These are phyloP conservation scores for Pythium phragmitis DNA, from an alignment of 352 stramenopile genomes.

Conservation along the genomic window DNA sequence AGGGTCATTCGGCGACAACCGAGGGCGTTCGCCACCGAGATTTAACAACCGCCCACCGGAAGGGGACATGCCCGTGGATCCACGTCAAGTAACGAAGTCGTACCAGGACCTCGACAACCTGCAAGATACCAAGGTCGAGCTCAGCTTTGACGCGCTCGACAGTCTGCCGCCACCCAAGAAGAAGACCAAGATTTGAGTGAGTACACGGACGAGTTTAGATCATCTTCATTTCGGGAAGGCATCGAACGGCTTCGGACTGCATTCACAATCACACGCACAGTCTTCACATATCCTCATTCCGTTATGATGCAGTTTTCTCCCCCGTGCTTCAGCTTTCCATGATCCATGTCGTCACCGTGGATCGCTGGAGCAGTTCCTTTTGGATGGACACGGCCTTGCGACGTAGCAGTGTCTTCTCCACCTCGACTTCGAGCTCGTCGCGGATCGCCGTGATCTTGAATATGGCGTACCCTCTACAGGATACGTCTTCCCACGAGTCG, in stretches of 20 bases:
- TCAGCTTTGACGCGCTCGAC: conserved; percentile 81
- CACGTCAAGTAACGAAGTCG: conserved; percentile 76
- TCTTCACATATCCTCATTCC: neutral
- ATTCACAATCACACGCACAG: neutral
- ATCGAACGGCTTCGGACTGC: neutral
- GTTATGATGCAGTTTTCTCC: neutral
- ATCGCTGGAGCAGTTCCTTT: neutral
- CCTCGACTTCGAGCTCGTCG: conserved; percentile 8
- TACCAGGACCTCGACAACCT: conserved; percentile 86
- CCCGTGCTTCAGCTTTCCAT: neutral
- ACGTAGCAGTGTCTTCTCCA: conserved; percentile 1
- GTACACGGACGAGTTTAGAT: neutral
- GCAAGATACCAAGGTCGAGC: conserved; percentile 79
- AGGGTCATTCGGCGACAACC: conserved; percentile 42
- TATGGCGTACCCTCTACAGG: neutral
- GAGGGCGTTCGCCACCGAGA: conserved; percentile 29
- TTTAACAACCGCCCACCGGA: conserved; percentile 43
- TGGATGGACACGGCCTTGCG: conserved; percentile 8
- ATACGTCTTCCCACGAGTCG: conserved; percentile 13
- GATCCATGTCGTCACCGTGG: neutral
- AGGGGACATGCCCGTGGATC: conserved; percentile 70
- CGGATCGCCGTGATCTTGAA: conserved; percentile 23
- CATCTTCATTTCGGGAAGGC: neutral
- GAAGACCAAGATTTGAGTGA: conserved; percentile 68
- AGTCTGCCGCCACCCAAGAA: conserved; percentile 84